Evolutionary conservation across 1,284 basidiomycete genomes (phyloP).

Genomic region (Naganishia sp.): DNA sequence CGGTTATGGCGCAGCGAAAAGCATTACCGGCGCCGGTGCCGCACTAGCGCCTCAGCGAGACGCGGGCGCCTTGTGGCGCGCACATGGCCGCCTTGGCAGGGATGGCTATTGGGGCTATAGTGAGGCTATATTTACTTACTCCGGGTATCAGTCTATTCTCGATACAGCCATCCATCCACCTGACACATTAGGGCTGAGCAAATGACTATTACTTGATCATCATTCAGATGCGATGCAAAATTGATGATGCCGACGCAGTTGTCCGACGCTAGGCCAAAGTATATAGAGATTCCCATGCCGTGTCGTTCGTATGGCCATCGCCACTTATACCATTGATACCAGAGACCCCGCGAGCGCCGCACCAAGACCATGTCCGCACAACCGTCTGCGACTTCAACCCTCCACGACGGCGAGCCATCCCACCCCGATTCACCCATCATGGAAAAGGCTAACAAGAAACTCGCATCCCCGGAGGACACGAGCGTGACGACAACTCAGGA

Average conservation of each 20-base stretch:
- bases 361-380: conserved; percentile 2
- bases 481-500: not conserved
- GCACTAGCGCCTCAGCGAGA: not conserved
- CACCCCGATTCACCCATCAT: too few species aligned
- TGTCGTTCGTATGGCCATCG: not conserved
- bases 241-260: not conserved
- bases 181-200: conserved; percentile 19
- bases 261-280: not conserved
- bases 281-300: conserved; percentile 1
- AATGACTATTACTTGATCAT: conserved; percentile 1
- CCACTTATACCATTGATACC: not conserved
- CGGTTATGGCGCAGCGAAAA: too few species aligned
- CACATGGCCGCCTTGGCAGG: not conserved
- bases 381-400: conserved; percentile 15
- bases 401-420: conserved; percentile 6
- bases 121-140: not conserved
- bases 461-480: not conserved
- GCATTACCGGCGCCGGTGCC: not conserved
- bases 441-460: not conserved
- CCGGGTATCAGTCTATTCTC: not conserved
- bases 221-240: not conserved
- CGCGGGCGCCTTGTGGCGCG: not conserved
- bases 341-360: not conserved
- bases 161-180: not conserved
- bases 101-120: not conserved